phyloP scores from a whole-genome alignment of 2,329 filamentous ascomycete species.

The Aureobasidium sp. region DNA sequence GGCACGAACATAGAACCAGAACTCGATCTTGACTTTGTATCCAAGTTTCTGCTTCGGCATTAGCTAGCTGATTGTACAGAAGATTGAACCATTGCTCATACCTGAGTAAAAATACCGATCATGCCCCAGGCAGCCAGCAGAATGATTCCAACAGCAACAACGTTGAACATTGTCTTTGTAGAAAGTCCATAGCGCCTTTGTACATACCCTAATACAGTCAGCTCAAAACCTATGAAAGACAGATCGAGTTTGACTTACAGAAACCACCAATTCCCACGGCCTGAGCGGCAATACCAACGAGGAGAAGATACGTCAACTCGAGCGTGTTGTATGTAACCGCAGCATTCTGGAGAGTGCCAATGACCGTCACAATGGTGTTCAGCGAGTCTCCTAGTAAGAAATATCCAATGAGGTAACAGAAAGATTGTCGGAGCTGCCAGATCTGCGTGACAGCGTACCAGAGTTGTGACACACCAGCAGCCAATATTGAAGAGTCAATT shows the following conservation, averaged over 20 bases:
- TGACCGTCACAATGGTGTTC: conserved; percentile 64
- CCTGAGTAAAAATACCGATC: conserved; percentile 51
- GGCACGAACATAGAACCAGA: background rate
- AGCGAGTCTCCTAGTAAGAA: conserved; percentile 64
- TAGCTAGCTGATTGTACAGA: background rate
- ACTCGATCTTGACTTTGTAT: background rate
- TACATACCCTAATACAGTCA: conserved; percentile 28
- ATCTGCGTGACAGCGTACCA: conserved; percentile 52
- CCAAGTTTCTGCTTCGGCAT: background rate
- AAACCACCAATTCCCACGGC: conserved; percentile 56
- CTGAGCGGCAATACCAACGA: conserved; percentile 59
- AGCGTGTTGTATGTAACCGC: conserved; percentile 60
- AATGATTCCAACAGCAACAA: conserved; percentile 55
- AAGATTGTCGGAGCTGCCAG: conserved; percentile 57
- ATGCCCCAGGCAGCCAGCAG: conserved; percentile 55
- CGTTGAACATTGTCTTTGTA: conserved; percentile 64
- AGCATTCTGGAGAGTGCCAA: conserved; percentile 57
- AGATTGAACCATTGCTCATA: background rate
- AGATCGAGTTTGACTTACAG: conserved; percentile 36
- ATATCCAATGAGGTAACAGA: conserved; percentile 60
- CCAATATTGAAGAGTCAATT: conserved; percentile 45
- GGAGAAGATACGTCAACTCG: conserved; percentile 57
- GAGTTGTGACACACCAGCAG: conserved; percentile 57
- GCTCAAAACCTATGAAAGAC: background rate
- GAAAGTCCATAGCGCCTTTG: conserved; percentile 54